Conservation (phyloP, 768 basidiomycete species). For the Leccinum obscurum region DNA sequence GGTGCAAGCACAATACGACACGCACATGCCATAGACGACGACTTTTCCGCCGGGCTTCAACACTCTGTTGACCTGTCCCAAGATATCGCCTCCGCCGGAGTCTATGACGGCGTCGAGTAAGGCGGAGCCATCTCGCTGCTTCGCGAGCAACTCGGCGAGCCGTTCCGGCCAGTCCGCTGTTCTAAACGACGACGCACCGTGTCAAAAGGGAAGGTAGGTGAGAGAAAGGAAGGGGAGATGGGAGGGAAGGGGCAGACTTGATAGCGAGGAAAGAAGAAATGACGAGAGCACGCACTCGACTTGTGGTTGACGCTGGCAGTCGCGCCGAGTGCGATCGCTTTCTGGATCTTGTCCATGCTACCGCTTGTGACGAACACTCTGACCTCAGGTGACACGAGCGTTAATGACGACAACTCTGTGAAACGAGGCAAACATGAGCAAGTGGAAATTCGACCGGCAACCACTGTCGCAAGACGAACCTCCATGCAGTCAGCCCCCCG, state of each 20-base stretch:
- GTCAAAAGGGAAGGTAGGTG: not conserved
- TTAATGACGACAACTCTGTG: too few relatives aligned
- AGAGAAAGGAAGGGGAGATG: not conserved
- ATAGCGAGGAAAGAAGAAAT: not conserved
- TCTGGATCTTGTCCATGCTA: conserved; percentile 63
- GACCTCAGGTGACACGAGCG: too few relatives aligned
- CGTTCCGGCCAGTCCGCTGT: conserved; percentile 54
- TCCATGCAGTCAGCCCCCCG: conserved; percentile 80
- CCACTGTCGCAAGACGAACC: conserved; percentile 45
- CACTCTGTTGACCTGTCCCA: conserved; percentile 46
- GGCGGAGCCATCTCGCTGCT: conserved; percentile 20
- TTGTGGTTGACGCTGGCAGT: conserved; percentile 75
- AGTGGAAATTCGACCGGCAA: not conserved
- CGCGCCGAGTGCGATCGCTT: conserved; percentile 68
- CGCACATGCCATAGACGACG: conserved; percentile 66
- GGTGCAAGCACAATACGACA: not conserved
- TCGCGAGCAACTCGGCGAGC: conserved; percentile 44
- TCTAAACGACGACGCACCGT: not conserved
- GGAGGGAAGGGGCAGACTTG: not conserved
- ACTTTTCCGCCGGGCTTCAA: conserved; percentile 55
- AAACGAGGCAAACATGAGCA: not conserved
- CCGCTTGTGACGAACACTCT: conserved; percentile 84
- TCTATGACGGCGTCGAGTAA: conserved; percentile 65
- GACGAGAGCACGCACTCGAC: conserved; percentile 43
- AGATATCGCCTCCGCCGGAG: conserved; percentile 67